Percentiles rank a stretch among this genome's conserved stretches.
These are phyloP conservation scores for Marasmius tenuissimus DNA, from an alignment of 1,284 basidiomycete genomes.

Conservation along the genomic window DNA sequence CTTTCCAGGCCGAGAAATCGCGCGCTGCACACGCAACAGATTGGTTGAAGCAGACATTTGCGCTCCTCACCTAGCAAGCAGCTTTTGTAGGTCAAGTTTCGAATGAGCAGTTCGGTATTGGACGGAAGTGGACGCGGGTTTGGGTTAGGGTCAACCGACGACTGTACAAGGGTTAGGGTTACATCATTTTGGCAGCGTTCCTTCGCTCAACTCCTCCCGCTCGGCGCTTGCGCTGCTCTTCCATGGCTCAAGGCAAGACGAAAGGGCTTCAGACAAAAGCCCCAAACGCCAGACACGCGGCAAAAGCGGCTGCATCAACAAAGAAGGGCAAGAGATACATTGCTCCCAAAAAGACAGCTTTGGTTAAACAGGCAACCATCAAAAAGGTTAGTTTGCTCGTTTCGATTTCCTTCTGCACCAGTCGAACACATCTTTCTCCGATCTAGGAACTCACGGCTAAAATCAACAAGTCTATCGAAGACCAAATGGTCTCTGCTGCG, in stretches of 20 bases:
- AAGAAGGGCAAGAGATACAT: slow-evolving; percentile 75
- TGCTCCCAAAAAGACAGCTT: slow-evolving; percentile 69
- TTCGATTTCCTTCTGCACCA: not conserved
- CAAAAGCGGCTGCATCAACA: slow-evolving; percentile 60
- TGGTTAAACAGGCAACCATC: slow-evolving; percentile 69
- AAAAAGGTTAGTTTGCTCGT: slow-evolving; percentile 51
- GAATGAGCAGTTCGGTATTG: slow-evolving; percentile 28
- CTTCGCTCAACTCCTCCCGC: not conserved
- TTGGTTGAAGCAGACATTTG: slow-evolving; percentile 48
- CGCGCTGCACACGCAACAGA: slow-evolving; percentile 52
- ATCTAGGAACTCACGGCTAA: slow-evolving; percentile 78
- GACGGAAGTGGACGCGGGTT: not conserved
- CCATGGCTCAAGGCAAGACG: slow-evolving; percentile 61
- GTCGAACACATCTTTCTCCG: not conserved
- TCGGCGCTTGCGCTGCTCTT: not conserved
- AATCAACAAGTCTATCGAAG: slow-evolving; percentile 87
- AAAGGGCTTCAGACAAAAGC: slow-evolving; percentile 63
- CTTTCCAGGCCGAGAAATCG: slow-evolving; percentile 40
- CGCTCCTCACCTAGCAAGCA: slow-evolving; percentile 10
- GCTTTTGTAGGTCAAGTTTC: slow-evolving; percentile 35
- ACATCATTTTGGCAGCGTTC: not conserved
- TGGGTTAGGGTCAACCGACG: not conserved
- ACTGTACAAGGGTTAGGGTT: no score
- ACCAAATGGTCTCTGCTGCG: slow-evolving; percentile 86
- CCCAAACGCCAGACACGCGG: slow-evolving; percentile 53